Base-by-base conservation (phyloP, 441 rosid species). In the Gossypium schwendimanii region DNA sequence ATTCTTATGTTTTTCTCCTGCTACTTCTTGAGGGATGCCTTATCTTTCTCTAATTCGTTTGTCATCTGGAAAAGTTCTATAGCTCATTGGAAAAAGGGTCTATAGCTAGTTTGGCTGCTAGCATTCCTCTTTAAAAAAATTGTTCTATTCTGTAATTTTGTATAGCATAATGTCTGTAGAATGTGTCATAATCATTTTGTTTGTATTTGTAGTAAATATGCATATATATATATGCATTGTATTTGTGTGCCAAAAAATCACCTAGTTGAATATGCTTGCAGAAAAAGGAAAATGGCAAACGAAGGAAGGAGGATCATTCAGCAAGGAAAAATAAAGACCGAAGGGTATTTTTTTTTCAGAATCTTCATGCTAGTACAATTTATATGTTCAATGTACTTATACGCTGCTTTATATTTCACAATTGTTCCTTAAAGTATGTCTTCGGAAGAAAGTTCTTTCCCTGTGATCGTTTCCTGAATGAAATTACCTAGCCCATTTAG, bases 281-380 rank as follows among this genome's bases (percentile, higher is more conserved):
- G 98, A 93, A 84, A 82, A 93, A 91, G 81, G 98, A 89, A 80
- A 88, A 81, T 50, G 91, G 97, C 57, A 93, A 93, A 82, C 82
- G 95, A 76, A 89, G 97, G 83, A 89, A 91, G 80, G 98, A 93
- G 54, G 97, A 93, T 39, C 94, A 86, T 81, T 84, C 95, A 14
- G 82, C 92, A 50, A 82, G 94, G 87, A 91, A 88, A 84, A 89
- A 78, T 71, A 92, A 87, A 81, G 98, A 92, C 74, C 86, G 85
- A 79, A 89, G 86, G 87, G 98, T 92, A 87, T 72, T 72, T 58
- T 64, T 31, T 12, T 65, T 64, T 53, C 72, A 69, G 20, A 58
- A 20, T 4, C 73, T 39, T 62, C 52, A 8, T 52, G 21, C 36
- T 47, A 18, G 17, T 54, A 18, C 23, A 64, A 4, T 57, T 53